Evolutionary conservation across 106 monocot species (phyloP), one percentile per base, ranked within the genome.

Genomic region (Cymbidium sinense): DNA sequence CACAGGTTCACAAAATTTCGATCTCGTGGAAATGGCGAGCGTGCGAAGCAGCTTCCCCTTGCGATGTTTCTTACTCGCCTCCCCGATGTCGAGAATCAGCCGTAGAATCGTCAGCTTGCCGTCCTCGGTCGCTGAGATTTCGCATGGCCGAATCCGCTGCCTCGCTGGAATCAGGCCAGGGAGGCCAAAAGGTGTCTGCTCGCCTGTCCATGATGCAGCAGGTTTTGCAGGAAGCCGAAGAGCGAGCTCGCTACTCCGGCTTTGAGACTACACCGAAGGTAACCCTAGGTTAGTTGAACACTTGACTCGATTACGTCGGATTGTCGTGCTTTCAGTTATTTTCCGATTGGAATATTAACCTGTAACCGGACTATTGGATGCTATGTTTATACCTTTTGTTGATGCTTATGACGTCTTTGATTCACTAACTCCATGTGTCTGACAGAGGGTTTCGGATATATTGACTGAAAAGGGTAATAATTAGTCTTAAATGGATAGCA

Each of bases 211-310:
- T 83, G 83, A 89, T 89, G 86, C 82, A 81, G 62, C 77, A 89
- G 81, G 44, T 89, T 21, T 83, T 89, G 36, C 70, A 81, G 43
- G 88, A 86, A 12, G 88, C 88, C 28, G 88, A 89, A 55, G 88
- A 86, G 52, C 41, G 88, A 35, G 74, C 88, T 34, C 72, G 70
- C 43, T 81, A 80, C 54, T 76, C 85, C 4, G 85, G 85, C 31
- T 81, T 75, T 39, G 83, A 81, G 25, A 81, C 83, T 50, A 83
- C 50, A 35, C 88, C 88, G 3, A 89, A 86, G 78, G 78, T 89
- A 83, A 86, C 88, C 36, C 80, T 89, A 33, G 88, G 88, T 89
- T 44, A 43, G 74, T 74, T 44, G 28, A 81, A 51, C 15, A 7
- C 25, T 20, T 11, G 25, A 41, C 41, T 41, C 41, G 25, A 20